Percentiles rank a stretch among this genome's conserved stretches.
Evolutionary conservation across 257 asterid species (phyloP).

Genomic region (Lycium ferocissimum): DNA sequence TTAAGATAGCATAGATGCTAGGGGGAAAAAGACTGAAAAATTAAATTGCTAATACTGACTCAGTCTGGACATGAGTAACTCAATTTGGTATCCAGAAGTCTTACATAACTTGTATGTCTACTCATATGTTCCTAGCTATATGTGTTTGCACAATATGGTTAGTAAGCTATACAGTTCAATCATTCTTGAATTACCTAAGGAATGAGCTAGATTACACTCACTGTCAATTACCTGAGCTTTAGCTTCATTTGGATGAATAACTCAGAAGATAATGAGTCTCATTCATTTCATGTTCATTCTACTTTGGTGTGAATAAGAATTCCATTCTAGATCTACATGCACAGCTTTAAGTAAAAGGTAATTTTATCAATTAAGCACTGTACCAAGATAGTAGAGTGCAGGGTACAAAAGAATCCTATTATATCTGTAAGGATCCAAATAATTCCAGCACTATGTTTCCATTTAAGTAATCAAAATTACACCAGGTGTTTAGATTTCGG

Average conservation of each 20-base stretch:
- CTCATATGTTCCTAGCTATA: neutral
- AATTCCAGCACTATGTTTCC: neutral
- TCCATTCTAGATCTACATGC: neutral
- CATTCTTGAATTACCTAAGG: neutral
- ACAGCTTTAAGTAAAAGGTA: neutral
- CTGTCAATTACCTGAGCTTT: neutral
- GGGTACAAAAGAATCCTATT: neutral
- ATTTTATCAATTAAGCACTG: neutral
- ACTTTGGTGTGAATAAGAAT: neutral
- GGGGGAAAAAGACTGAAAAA: neutral
- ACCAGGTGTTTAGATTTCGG: neutral
- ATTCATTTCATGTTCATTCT: slow-evolving; percentile 7
- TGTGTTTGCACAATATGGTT: neutral
- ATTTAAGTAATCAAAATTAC: neutral
- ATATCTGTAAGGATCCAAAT: slow-evolving; percentile 8
- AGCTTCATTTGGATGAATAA: neutral
- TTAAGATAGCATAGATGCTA: neutral
- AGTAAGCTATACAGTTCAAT: neutral
- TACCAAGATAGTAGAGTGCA: neutral
- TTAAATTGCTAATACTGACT: neutral
- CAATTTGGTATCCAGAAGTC: neutral
- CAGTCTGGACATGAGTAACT: neutral
- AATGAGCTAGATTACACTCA: neutral
- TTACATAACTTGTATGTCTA: neutral
- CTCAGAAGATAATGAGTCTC: slow-evolving; percentile 1